Conservation (phyloP, 1,284 basidiomycete genomes). For the Albatrellus sp. region DNA sequence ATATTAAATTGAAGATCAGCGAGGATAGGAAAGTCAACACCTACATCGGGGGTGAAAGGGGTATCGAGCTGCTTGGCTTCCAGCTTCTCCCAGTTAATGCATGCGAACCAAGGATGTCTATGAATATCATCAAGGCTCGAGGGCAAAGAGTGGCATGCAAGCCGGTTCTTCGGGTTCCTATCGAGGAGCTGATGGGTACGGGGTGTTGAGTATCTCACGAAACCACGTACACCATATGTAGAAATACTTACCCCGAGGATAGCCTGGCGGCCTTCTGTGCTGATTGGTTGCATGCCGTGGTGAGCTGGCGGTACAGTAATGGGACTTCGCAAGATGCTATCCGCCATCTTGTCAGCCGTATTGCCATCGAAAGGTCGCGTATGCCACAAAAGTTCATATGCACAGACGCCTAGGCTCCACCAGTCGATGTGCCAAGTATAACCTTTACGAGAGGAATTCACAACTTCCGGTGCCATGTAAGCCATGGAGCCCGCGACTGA, state of each 20-base stretch:
- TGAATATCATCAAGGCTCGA: conserved; percentile 67
- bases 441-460: conserved; percentile 41
- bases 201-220: not conserved
- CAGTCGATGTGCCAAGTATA: conserved; percentile 90
- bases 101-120: conserved; percentile 76
- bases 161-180: conserved; percentile 65
- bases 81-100: conserved; percentile 72
- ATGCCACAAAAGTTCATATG: conserved; percentile 83
- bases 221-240: not conserved
- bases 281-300: conserved; percentile 20
- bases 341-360: conserved; percentile 73
- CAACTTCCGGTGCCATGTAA: conserved; percentile 96
- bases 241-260: conserved; percentile 32
- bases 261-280: conserved; percentile 24
- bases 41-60: conserved; percentile 84
- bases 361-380: conserved; percentile 84
- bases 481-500: conserved; percentile 96
- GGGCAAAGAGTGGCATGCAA: conserved; percentile 69
- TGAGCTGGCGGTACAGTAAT: conserved; percentile 51
- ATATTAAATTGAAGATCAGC: conserved; percentile 1
- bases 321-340: conserved; percentile 64
- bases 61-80: conserved; percentile 68
- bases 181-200: conserved; percentile 59
- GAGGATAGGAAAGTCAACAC: conserved; percentile 19
- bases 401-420: conserved; percentile 89